A percentile compares a stretch with the other conserved stretches of the same genome.
These are phyloP conservation scores for Albifimbria verrucaria DNA, from an alignment of 2,329 filamentous ascomycete genomes.

Conservation along the genomic window DNA sequence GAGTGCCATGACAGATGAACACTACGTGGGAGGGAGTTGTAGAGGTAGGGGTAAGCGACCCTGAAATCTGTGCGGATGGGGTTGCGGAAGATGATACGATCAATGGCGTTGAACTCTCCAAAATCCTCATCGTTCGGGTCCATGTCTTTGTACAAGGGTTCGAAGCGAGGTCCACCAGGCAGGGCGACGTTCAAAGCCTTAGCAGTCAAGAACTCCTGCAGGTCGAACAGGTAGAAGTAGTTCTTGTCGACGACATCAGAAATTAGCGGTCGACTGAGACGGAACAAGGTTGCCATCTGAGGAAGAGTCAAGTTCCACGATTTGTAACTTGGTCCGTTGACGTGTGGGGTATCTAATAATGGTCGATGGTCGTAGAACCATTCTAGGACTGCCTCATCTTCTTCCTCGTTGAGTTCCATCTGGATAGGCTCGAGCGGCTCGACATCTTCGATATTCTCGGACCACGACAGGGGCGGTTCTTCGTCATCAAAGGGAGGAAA, in stretches of 20 bases:
- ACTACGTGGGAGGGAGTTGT: conserved; percentile 93
- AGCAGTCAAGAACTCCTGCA: conserved; percentile 91
- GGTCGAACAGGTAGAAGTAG: conserved; percentile 96
- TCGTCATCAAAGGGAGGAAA: conserved; percentile 99
- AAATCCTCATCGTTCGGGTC: conserved; percentile 99
- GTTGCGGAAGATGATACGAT: conserved; percentile 96
- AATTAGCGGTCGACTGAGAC: conserved; percentile 83
- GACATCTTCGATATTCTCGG: conserved; percentile 97
- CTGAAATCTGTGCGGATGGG: conserved; percentile 94
- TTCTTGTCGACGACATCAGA: conserved; percentile 94
- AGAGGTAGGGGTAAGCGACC: conserved; percentile 90
- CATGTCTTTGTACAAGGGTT: conserved; percentile 96
- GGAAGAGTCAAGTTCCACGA: conserved; percentile 88
- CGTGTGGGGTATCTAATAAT: conserved; percentile 84
- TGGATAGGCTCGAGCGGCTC: conserved; percentile 97
- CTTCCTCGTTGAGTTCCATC: conserved; percentile 93
- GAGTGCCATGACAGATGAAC: conserved; percentile 94
- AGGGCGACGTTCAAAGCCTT: conserved; percentile 97
- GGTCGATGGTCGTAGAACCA: conserved; percentile 98
- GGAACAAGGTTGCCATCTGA: conserved; percentile 94
- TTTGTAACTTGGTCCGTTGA: conserved; percentile 96
- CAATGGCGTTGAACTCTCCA: conserved; percentile 98
- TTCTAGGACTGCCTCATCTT: conserved; percentile 86
- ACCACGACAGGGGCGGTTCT: conserved; percentile 95
- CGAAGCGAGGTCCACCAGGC: conserved; percentile 94